Evolutionary conservation across 1,139 yeast species (phyloP), one percentile per base, ranked within the genome.

Genomic region (Yamadazyma conglobata): DNA sequence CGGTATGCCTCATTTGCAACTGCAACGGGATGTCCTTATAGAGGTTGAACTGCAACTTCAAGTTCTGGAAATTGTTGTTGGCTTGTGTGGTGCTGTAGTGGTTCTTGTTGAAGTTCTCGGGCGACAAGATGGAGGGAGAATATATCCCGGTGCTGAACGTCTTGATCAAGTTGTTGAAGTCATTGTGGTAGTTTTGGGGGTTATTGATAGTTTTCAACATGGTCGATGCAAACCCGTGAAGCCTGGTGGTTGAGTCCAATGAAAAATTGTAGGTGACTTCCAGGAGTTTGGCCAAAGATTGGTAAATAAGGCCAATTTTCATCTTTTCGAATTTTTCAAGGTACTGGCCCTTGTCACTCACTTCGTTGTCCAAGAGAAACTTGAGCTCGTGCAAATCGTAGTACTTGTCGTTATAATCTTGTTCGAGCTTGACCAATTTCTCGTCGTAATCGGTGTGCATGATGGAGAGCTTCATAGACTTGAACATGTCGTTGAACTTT

Each of bases 1-100:
- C 45, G 2, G 47, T 30, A 10, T 44, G 46, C 5, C 38, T 31
- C 7, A 56, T 23, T 22, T 48, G 52, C 4, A 59, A 40, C 29
- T 68, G 74, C 15, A 68, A 51, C 10, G 70, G 67, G 24, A 68
- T 50, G 38, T 69, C 75, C 33, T 62, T 63, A 43, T 47, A 68
- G 15, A 68, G 43, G 37, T 69, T 65, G 43, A 66, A 69, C 32
- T 57, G 59, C 19, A 52, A 48, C 33, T 54, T 60, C 37, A 69
- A 48, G 42, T 62, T 65, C 35, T 69, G 75, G 35, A 56, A 64
- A 31, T 55, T 52, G 26, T 54, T 56, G 36, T 57, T 60, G 6
- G 60, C 47, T 31, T 56, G 66, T 22, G 51, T 49, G 4, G 59
- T 47, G 32, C 52, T 46, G 26, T 43, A 44, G 22, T 50, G 56